phyloP scores from a whole-genome alignment of 75 land plant species.

The Larix kaempferi region DNA sequence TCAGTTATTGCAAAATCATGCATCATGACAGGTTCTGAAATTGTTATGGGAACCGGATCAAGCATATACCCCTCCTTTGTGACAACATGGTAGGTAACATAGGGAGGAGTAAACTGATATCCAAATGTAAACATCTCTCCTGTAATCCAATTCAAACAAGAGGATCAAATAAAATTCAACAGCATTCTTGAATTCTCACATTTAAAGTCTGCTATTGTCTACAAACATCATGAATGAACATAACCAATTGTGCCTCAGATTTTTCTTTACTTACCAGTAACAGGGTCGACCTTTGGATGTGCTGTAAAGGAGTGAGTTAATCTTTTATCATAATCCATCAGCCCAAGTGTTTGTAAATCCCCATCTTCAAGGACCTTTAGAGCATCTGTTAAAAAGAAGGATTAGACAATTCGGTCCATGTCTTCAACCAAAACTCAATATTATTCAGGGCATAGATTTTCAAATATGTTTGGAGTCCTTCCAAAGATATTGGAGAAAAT shows the following conservation, averaged over 20 bases:
- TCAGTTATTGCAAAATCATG: conserved; percentile 50
- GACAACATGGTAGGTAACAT: conserved; percentile 26
- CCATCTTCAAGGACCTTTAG: conserved; percentile 37
- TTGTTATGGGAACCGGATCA: conserved; percentile 36
- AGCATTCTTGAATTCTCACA: background rate
- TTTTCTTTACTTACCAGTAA: conserved; percentile 27
- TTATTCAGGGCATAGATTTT: background rate
- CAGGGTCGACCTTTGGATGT: conserved; percentile 58
- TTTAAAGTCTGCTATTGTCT: background rate
- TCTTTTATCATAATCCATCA: conserved; percentile 24
- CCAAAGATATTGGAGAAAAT: background rate
- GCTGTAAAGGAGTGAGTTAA: conserved; percentile 25
- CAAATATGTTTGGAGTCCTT: background rate
- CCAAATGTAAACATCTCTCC: conserved; percentile 44
- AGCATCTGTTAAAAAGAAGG: conserved; percentile 32
- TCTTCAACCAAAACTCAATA: background rate
- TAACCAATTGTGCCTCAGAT: background rate
- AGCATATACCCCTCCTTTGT: conserved; percentile 37
- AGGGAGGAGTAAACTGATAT: conserved; percentile 13
- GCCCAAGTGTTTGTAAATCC: conserved; percentile 32
- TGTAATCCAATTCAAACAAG: conserved; percentile 12
- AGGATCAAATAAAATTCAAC: background rate
- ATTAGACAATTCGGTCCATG: background rate
- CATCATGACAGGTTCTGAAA: conserved; percentile 29
- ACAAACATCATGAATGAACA: background rate